phyloP scores from a whole-genome alignment of 2,329 filamentous ascomycete species.

The Paecilomyces dactylethromorphus region DNA sequence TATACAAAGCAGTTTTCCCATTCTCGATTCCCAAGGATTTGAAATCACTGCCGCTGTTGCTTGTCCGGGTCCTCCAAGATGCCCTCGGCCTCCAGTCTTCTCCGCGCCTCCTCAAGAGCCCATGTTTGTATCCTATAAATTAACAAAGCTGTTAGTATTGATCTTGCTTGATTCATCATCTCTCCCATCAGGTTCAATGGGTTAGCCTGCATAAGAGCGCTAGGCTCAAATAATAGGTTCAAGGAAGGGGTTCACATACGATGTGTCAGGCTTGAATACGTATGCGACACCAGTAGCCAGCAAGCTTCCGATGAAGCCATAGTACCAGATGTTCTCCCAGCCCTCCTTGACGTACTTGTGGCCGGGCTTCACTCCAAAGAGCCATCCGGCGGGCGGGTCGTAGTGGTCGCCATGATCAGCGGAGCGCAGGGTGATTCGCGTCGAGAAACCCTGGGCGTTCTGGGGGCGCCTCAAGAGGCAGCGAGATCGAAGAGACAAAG shows the following conservation, averaged over 20 bases:
- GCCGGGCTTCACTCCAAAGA: constrained; percentile 88
- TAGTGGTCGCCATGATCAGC: constrained; percentile 67
- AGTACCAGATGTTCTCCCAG: constrained; percentile 84
- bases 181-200: not conserved
- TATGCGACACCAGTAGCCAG: constrained; percentile 70
- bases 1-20: constrained; percentile 34
- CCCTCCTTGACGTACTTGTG: constrained; percentile 95
- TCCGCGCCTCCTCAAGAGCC: constrained; percentile 93
- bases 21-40: constrained; percentile 10
- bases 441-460: constrained; percentile 34
- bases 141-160: constrained; percentile 12
- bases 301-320: constrained; percentile 76
- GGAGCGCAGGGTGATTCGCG: constrained; percentile 31
- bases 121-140: constrained; percentile 89
- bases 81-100: constrained; percentile 92
- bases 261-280: constrained; percentile 97
- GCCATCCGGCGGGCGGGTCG: constrained; percentile 84
- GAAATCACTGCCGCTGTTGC: constrained; percentile 48
- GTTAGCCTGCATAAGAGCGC: not conserved
- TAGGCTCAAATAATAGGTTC: not conserved
- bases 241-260: constrained; percentile 57
- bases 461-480: constrained; percentile 30
- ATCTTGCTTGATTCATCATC: not conserved
- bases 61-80: constrained; percentile 72
- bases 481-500: constrained; percentile 33